Conservation (phyloP, 2,329 filamentous ascomycete species). For the Colletotrichum sojae region DNA sequence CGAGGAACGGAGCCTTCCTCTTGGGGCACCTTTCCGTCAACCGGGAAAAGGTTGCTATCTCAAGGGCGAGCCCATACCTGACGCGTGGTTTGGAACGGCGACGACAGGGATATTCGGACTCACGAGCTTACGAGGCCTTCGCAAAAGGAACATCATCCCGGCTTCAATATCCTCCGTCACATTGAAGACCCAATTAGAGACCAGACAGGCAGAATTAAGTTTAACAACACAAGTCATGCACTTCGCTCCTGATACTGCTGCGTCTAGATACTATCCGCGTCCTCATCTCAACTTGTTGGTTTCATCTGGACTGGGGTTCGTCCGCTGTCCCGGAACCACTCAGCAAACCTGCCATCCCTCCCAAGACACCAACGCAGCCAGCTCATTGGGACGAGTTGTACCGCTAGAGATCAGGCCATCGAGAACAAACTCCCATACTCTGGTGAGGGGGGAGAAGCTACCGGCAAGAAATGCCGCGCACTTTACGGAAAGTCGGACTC, state of each 20-base stretch:
- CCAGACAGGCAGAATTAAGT: constrained; percentile 5
- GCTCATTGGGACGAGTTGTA: too few relatives aligned
- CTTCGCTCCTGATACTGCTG: constrained; percentile 2
- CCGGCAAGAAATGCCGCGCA: too few relatives aligned
- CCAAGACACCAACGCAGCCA: too few relatives aligned
- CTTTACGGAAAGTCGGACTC: too few relatives aligned
- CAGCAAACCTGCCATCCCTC: background rate
- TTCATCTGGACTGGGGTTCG: constrained; percentile 18
- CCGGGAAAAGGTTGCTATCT: background rate
- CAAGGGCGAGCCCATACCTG: background rate
- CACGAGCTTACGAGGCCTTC: background rate
- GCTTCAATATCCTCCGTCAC: background rate
- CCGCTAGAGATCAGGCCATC: too few relatives aligned
- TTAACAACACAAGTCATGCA: constrained; percentile 17
- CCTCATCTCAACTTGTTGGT: constrained; percentile 1
- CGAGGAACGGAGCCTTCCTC: too few relatives aligned
- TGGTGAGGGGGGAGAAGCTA: too few relatives aligned
- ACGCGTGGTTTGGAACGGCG: background rate
- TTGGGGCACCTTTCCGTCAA: background rate
- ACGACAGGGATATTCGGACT: background rate
- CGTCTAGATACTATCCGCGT: constrained; percentile 1
- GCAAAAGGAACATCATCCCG: background rate
- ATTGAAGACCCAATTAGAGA: background rate
- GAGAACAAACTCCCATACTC: too few relatives aligned
- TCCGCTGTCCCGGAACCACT: background rate